Conservation (phyloP, 768 basidiomycete genomes). For the Mycena rosella region DNA sequence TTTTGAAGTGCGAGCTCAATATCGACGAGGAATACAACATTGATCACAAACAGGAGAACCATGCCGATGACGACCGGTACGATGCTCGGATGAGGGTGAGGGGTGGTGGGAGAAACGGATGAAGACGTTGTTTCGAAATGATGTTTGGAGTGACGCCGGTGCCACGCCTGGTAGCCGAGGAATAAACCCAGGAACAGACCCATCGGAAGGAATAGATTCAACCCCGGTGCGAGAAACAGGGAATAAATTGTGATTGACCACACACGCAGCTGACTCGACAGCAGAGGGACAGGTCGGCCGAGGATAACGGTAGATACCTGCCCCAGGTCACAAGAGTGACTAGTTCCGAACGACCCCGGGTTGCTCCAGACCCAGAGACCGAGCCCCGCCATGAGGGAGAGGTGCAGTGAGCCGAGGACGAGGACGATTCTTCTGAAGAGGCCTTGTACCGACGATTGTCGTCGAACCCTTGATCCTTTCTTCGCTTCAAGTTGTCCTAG, state of each 20-base stretch:
- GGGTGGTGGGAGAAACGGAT: too few species aligned
- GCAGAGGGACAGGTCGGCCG: background rate
- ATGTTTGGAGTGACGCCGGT: background rate
- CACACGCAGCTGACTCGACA: constrained; percentile 1
- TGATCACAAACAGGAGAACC: constrained; percentile 19
- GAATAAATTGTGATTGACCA: constrained; percentile 20
- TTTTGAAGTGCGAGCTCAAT: constrained; percentile 19
- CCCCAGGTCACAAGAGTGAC: background rate
- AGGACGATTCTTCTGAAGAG: constrained; percentile 4
- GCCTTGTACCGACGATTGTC: background rate
- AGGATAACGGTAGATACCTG: background rate
- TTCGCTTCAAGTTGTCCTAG: too few species aligned
- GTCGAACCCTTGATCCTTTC: too few species aligned
- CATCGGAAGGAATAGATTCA: constrained; percentile 19
- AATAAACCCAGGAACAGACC: background rate
- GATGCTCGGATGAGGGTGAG: too few species aligned
- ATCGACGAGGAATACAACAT: constrained; percentile 16
- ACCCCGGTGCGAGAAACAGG: constrained; percentile 10
- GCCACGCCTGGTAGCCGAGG: constrained; percentile 6
- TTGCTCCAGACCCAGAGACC: constrained; percentile 31
- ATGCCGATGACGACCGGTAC: constrained; percentile 14
- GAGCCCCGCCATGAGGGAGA: constrained; percentile 23
- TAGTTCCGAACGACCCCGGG: constrained; percentile 9
- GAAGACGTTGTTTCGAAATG: too few species aligned
- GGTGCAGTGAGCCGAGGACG: constrained; percentile 26